Evolutionary conservation across 1,139 yeast genomes (phyloP).

Genomic region (Yamadazyma pseudoaaseri): DNA sequence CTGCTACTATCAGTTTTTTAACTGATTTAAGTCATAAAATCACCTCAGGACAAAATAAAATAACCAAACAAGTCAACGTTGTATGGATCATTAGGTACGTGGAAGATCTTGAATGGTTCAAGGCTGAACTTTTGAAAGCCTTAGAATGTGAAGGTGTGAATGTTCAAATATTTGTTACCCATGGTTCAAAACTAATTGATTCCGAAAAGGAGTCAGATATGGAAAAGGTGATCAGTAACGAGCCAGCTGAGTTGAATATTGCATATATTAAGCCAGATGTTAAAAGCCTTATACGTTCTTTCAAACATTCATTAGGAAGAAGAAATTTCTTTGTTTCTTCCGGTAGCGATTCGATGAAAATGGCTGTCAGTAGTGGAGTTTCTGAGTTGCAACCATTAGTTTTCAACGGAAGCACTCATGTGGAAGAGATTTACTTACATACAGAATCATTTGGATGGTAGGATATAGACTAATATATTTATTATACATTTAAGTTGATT

Average conservation of each 20-base stretch:
- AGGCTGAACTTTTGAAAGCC: slow-evolving; percentile 36
- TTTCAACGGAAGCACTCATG: slow-evolving; percentile 29
- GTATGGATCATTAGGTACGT: slow-evolving; percentile 47
- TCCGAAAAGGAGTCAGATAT: neutral
- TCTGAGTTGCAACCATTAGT: slow-evolving; percentile 37
- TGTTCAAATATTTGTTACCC: slow-evolving; percentile 21
- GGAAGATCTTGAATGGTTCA: slow-evolving; percentile 46
- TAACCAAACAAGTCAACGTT: slow-evolving; percentile 35
- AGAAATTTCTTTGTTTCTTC: slow-evolving; percentile 51
- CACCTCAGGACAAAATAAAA: slow-evolving; percentile 13
- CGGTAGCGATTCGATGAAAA: slow-evolving; percentile 49
- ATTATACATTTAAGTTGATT: neutral
- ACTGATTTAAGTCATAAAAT: slow-evolving; percentile 21
- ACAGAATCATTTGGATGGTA: slow-evolving; percentile 63
- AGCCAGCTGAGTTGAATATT: slow-evolving; percentile 15
- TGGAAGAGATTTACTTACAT: slow-evolving; percentile 55
- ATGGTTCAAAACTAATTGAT: neutral
- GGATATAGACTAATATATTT: slow-evolving; percentile 1
- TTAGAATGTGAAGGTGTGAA: slow-evolving; percentile 22
- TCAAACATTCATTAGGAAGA: slow-evolving; percentile 23
- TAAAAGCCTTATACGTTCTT: slow-evolving; percentile 17
- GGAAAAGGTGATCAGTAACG: neutral
- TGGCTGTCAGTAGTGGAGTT: slow-evolving; percentile 42
- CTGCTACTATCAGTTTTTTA: slow-evolving; percentile 53
- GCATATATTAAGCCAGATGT: slow-evolving; percentile 36